A percentile compares a stretch with the other conserved stretches of the same genome.
Evolutionary conservation across 371 early-diverging fungal species (phyloP).

Genomic region (Pancytospora philotis): DNA sequence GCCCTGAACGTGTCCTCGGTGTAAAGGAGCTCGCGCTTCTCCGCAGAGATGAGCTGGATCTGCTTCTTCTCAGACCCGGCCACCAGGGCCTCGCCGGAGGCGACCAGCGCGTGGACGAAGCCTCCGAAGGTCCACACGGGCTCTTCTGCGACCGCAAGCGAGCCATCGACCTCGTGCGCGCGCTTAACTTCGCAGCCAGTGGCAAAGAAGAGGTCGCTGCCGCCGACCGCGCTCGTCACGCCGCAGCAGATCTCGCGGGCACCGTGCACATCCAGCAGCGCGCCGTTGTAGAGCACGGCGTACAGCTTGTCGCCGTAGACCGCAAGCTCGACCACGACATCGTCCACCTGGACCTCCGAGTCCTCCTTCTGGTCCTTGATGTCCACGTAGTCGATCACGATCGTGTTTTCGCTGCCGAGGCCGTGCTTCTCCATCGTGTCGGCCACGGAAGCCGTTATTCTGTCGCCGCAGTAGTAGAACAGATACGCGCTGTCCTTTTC

Average conservation of each 20-base stretch:
- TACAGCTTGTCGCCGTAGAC: background rate
- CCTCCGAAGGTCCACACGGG: too few species aligned
- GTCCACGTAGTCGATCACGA: slow-evolving; percentile 4
- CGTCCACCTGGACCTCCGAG: background rate
- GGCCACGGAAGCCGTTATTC: background rate
- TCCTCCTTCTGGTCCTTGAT: background rate
- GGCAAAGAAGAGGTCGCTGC: too few species aligned
- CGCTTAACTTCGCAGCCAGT: too few species aligned
- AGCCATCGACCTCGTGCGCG: too few species aligned
- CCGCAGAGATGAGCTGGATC: background rate
- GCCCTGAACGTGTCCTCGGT: background rate
- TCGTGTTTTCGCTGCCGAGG: background rate
- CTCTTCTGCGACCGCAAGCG: too few species aligned
- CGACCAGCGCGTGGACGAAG: too few species aligned
- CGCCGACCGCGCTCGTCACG: too few species aligned
- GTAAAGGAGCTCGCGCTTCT: background rate
- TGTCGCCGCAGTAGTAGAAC: background rate
- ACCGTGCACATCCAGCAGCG: too few species aligned
- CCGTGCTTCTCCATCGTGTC: background rate
- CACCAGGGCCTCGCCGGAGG: too few species aligned
- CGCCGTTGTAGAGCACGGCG: background rate
- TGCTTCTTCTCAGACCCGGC: background rate
- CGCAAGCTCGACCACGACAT: background rate
- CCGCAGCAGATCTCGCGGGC: too few species aligned
- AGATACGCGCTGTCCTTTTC: background rate